phyloP scores from a whole-genome alignment of 2,329 filamentous ascomycete genomes.

The Didymella glomerata region DNA sequence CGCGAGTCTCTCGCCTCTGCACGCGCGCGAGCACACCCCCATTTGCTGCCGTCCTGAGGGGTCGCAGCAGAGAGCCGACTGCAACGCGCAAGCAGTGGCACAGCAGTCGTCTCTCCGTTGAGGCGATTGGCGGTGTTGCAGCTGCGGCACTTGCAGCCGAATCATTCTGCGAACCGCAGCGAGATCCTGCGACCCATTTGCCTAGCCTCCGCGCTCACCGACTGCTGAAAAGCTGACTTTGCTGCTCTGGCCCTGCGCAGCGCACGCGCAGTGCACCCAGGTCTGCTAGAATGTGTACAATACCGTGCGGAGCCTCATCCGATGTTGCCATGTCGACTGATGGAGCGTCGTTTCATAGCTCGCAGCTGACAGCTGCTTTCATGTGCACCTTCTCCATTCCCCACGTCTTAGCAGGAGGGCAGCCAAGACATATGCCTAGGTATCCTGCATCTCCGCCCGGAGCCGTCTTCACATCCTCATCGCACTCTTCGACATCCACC shows the following conservation, averaged over 20 bases:
- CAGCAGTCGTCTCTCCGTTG: conserved; percentile 1
- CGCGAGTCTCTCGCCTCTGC: not conserved
- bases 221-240: conserved; percentile 3
- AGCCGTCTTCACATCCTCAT: not conserved
- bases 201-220: conserved; percentile 24
- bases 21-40: conserved; percentile 1
- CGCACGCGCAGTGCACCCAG: not conserved
- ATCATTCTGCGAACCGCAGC: conserved; percentile 7
- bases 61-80: conserved; percentile 10
- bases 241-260: conserved; percentile 5
- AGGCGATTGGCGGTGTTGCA: conserved; percentile 5
- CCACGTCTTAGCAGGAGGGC: conserved; percentile 15
- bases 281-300: conserved; percentile 13
- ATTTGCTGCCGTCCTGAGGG: conserved; percentile 7
- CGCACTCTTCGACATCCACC: not conserved
- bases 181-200: conserved; percentile 19
- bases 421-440: conserved; percentile 7
- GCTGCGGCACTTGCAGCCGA: conserved; percentile 13
- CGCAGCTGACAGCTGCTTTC: conserved; percentile 10
- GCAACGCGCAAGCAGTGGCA: conserved; percentile 27
- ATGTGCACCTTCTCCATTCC: conserved; percentile 7
- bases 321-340: conserved; percentile 20
- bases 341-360: conserved; percentile 8
- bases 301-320: not conserved
- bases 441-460: conserved; percentile 1